phyloP scores from a whole-genome alignment of 202 grass and related monocot species.

The Panicum hallii region DNA sequence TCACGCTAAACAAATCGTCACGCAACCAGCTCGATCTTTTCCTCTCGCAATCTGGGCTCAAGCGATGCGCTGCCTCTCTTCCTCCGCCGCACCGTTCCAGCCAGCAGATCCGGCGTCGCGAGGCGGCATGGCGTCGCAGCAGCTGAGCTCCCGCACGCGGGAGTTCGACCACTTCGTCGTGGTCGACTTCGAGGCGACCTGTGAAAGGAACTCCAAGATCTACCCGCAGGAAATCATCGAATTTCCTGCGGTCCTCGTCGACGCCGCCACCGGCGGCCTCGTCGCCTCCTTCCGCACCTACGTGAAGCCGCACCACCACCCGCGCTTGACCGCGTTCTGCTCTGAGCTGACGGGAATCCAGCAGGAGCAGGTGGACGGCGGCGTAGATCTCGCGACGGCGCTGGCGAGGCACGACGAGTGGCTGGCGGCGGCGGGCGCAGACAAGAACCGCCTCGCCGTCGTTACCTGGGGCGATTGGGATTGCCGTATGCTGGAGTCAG shows the following conservation, averaged over 20 bases:
- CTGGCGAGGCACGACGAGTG: conserved; percentile 38
- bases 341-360: conserved; percentile 41
- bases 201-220: conserved; percentile 22
- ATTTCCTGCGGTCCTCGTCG: conserved; percentile 49
- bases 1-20: too few relatives aligned
- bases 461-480: conserved; percentile 38
- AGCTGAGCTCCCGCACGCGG: not conserved
- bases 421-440: not conserved
- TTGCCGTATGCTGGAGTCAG: conserved; percentile 33
- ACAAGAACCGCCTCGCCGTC: conserved; percentile 38
- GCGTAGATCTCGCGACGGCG: conserved; percentile 43
- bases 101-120: not conserved
- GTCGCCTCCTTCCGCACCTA: conserved; percentile 47
- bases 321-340: conserved; percentile 48
- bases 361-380: conserved; percentile 46
- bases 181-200: conserved; percentile 58
- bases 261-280: conserved; percentile 36
- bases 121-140: not conserved
- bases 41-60: too few relatives aligned
- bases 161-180: conserved; percentile 51
- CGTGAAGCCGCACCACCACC: conserved; percentile 41
- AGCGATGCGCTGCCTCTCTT: too few relatives aligned
- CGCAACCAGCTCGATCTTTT: too few relatives aligned
- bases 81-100: too few relatives aligned
- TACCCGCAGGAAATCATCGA: conserved; percentile 61